Conservation (phyloP, 345 rosid genomes). For the Microthlaspi erraticum region DNA sequence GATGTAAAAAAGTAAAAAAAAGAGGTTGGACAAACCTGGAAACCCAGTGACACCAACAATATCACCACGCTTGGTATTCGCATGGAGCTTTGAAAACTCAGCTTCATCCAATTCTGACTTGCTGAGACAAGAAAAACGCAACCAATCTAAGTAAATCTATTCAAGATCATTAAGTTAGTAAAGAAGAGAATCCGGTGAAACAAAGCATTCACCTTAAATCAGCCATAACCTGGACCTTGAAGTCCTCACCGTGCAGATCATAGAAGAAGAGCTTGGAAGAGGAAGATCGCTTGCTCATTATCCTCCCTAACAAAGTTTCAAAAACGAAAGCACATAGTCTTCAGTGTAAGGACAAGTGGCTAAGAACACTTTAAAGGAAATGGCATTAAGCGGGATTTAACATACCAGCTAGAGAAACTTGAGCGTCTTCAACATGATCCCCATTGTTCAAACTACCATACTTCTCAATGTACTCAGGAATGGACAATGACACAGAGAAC, state of each 20-base stretch:
- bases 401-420: slow-evolving; percentile 77
- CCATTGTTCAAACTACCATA: slow-evolving; percentile 66
- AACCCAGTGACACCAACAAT: slow-evolving; percentile 90
- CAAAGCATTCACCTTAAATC: slow-evolving; percentile 70
- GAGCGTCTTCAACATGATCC: slow-evolving; percentile 68
- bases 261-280: slow-evolving; percentile 89
- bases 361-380: background rate
- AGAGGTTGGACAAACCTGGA: slow-evolving; percentile 65
- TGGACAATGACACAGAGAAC: slow-evolving; percentile 61
- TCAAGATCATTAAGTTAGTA: background rate
- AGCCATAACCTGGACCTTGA: slow-evolving; percentile 95
- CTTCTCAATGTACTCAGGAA: slow-evolving; percentile 63
- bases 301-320: slow-evolving; percentile 63
- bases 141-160: background rate
- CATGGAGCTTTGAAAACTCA: slow-evolving; percentile 73
- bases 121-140: slow-evolving; percentile 48
- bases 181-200: background rate
- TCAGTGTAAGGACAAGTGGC: background rate
- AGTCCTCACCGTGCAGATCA: slow-evolving; percentile 74
- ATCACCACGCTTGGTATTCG: slow-evolving; percentile 86
- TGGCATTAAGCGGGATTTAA: background rate
- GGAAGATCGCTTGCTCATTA: slow-evolving; percentile 90
- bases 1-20: background rate
- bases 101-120: slow-evolving; percentile 81
- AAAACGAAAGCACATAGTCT: slow-evolving; percentile 7